Evolutionary conservation across 495 filamentous ascomycete species (phyloP).

Genomic region (Lophiostoma macrostomum): DNA sequence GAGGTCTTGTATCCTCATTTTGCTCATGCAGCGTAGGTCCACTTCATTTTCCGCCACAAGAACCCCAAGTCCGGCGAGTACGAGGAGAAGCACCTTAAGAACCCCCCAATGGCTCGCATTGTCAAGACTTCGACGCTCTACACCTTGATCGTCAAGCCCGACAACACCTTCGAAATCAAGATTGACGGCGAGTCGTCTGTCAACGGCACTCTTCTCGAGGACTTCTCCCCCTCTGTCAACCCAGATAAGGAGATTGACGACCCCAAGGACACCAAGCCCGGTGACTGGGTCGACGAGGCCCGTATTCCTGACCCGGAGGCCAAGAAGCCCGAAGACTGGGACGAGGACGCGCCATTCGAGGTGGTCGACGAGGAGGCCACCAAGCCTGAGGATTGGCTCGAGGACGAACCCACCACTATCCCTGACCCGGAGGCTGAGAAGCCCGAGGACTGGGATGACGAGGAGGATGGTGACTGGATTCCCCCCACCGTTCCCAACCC

Average conservation of each 20-base stretch:
- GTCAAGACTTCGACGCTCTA: constrained; percentile 90
- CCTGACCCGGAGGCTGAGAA: constrained; percentile 97
- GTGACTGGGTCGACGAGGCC: constrained; percentile 90
- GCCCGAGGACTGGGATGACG: constrained; percentile 99
- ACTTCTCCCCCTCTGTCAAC: constrained; percentile 92
- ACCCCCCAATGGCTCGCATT: constrained; percentile 79
- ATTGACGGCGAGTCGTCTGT: constrained; percentile 83
- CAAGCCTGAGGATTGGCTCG: constrained; percentile 94
- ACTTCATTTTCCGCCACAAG: constrained; percentile 99
- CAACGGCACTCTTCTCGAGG: constrained; percentile 87
- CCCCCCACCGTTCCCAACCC: constrained; percentile 91
- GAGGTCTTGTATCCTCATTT: not conserved
- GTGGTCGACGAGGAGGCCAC: constrained; percentile 89
- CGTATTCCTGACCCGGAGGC: constrained; percentile 90
- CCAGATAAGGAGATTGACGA: constrained; percentile 96
- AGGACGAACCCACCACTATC: constrained; percentile 78
- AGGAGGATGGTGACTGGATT: constrained; percentile 99
- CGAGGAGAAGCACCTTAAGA: constrained; percentile 97
- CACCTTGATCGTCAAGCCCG: constrained; percentile 90
- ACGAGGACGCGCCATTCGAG: constrained; percentile 96
- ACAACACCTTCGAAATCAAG: constrained; percentile 90
- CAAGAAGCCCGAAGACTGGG: constrained; percentile 97
- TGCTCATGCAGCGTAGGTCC: constrained; percentile 56
- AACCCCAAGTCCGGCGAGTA: constrained; percentile 99
- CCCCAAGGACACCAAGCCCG: constrained; percentile 90